These are phyloP conservation scores for Xylariaceae sp. DNA, from an alignment of 2,329 filamentous ascomycete species.

Conservation along the genomic window DNA sequence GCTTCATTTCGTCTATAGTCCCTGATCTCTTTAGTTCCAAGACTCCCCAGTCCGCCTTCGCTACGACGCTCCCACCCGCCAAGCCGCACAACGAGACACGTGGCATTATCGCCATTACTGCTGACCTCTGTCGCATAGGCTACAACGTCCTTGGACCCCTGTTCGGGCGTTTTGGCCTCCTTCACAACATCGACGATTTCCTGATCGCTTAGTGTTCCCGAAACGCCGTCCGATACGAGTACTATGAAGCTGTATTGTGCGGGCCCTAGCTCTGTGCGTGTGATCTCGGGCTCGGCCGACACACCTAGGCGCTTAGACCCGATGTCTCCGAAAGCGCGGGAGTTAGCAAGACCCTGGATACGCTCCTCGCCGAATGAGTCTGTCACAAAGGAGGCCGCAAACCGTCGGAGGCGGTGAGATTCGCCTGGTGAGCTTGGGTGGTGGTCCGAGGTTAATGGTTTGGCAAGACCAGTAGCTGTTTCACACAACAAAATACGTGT, in stretches of 20 bases:
- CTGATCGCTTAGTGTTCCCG: constrained; percentile 84
- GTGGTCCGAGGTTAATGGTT: constrained; percentile 87
- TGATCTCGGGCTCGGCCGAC: constrained; percentile 89
- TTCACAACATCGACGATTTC: constrained; percentile 97
- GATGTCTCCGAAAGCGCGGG: constrained; percentile 92
- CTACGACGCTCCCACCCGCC: constrained; percentile 74
- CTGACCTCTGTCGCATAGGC: constrained; percentile 88
- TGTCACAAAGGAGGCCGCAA: constrained; percentile 82
- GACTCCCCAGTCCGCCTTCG: constrained; percentile 85
- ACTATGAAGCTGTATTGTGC: constrained; percentile 91
- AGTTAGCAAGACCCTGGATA: constrained; percentile 91
- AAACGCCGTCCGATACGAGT: constrained; percentile 87
- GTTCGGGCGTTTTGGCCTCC: constrained; percentile 88
- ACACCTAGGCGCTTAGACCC: constrained; percentile 90
- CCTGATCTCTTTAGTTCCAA: constrained; percentile 90
- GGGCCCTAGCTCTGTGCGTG: constrained; percentile 76
- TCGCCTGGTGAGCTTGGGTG: constrained; percentile 89
- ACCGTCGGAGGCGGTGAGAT: constrained; percentile 81
- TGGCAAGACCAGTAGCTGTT: constrained; percentile 78
- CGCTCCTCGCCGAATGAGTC: constrained; percentile 98
- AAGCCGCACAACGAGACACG: constrained; percentile 69
- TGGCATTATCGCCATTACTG: constrained; percentile 69
- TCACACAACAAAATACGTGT: constrained; percentile 90
- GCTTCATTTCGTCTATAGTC: constrained; percentile 84
- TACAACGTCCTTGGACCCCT: constrained; percentile 79